Evolutionary conservation across 257 asterid species (phyloP).

Genomic region (Lithospermum erythrorhizon): DNA sequence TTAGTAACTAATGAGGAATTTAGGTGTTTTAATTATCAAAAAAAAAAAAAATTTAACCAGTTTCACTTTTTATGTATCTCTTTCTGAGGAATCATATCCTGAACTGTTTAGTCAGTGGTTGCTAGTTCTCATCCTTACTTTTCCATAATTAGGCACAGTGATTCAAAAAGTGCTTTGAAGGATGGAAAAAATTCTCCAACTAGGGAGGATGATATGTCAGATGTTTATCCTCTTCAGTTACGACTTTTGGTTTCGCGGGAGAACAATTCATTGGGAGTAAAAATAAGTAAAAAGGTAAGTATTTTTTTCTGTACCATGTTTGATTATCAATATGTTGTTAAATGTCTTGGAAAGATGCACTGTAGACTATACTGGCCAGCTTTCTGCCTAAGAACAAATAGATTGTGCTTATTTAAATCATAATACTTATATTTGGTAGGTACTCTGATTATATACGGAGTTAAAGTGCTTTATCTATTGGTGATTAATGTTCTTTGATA

Average conservation of each 20-base stretch:
- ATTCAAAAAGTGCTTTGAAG: conserved; percentile 47
- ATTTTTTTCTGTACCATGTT: conserved; percentile 9
- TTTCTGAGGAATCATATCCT: too few relatives aligned
- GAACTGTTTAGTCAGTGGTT: not conserved
- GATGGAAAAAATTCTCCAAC: conserved; percentile 44
- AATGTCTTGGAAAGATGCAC: not conserved
- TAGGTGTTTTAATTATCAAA: too few relatives aligned
- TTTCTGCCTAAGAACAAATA: too few relatives aligned
- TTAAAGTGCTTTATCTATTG: too few relatives aligned
- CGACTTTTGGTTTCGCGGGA: conserved; percentile 69
- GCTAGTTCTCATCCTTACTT: not conserved
- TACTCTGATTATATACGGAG: too few relatives aligned
- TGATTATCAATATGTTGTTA: conserved; percentile 7
- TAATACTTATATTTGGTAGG: too few relatives aligned
- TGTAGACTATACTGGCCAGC: not conserved
- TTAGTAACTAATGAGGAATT: too few relatives aligned
- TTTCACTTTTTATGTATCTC: too few relatives aligned
- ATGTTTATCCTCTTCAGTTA: conserved; percentile 83
- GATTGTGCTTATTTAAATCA: too few relatives aligned
- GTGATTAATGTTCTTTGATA: too few relatives aligned
- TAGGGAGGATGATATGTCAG: conserved; percentile 75
- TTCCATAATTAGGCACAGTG: conserved; percentile 66
- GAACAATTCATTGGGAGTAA: conserved; percentile 50
- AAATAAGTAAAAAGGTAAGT: conserved; percentile 80
- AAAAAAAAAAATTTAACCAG: too few relatives aligned